These are phyloP conservation scores for Mortierella sp. DNA, from an alignment of 371 early-diverging fungal genomes.

Conservation along the genomic window DNA sequence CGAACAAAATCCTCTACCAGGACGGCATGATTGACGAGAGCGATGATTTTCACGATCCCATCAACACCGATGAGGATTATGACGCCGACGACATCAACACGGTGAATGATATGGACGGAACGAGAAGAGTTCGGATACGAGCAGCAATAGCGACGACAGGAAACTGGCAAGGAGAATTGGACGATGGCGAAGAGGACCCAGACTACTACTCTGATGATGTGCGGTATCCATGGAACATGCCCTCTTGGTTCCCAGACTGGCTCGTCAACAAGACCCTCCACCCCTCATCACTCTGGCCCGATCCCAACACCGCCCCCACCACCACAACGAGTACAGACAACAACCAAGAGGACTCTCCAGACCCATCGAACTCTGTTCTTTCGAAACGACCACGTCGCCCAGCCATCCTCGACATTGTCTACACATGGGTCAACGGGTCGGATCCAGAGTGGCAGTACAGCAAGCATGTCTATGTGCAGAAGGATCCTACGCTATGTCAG, in stretches of 20 bases:
- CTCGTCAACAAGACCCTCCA: background rate
- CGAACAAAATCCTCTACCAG: background rate
- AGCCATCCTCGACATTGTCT: background rate
- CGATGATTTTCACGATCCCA: background rate
- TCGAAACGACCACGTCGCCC: background rate
- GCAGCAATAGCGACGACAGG: background rate
- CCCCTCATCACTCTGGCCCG: background rate
- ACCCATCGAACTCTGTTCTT: background rate
- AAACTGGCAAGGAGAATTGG: background rate
- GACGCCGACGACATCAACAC: background rate
- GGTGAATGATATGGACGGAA: background rate
- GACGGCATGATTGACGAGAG: background rate
- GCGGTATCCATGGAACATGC: background rate
- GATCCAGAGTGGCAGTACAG: background rate
- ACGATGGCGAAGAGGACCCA: background rate
- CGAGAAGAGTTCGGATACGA: background rate
- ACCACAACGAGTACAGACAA: background rate
- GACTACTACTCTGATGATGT: background rate
- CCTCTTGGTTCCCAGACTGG: background rate
- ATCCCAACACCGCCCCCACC: background rate
- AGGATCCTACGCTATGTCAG: background rate
- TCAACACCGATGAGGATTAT: background rate
- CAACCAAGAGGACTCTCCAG: background rate
- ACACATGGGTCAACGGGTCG: background rate
- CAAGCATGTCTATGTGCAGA: background rate